Evolutionary conservation across 768 basidiomycete genomes (phyloP), one percentile per base, ranked within the genome.

Genomic region (Tulasnella calospora): DNA sequence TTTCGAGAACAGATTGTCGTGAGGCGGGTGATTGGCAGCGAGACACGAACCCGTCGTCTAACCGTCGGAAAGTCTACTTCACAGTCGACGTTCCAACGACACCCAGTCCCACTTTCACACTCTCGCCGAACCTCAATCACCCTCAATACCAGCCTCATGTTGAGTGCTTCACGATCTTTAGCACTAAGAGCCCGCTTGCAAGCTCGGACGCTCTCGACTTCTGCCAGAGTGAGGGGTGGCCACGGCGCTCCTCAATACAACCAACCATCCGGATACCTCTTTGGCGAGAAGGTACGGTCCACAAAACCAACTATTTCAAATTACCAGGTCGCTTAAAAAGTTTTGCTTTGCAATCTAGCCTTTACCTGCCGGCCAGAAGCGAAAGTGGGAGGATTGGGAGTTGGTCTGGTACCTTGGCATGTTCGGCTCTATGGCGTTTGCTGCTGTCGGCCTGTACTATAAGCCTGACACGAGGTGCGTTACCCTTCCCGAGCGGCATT

Each of bases 391-490:
- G 83, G 89, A 91, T 33, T 98, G 95, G 95, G 96, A 98, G 86
- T 90, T 88, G 80, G 87, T 94, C 55, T 98, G 94, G 92, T 94
- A 94, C 82, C 83, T 90, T 80, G 96, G 95, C 41, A 95, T 98
- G 93, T 95, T 93, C 82, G 96, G 96, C 44, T 87, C 90, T 17
- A 92, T 98, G 89, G 89, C 87, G 6, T 85, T 95, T 79, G 93
- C 91, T 40, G 84, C 88, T 13, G 89, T 96, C 41, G 86, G 94
- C 83, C 85, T 95, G 35, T 94, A 94, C 85, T 96, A 95, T 87
- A 96, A 96, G 85, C 95, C 95, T 3, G 94, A 97, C 83, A 95
- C 94, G 23, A 95, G 92, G 95, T 95, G 81, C 79, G 92, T 84
- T 9, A 19, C 41, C 61, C 46, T 51, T 27, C 46, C 47, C 51